Base-by-base conservation (phyloP, 176 grass and related monocot genomes). In the Bothriochloa decipiens region DNA sequence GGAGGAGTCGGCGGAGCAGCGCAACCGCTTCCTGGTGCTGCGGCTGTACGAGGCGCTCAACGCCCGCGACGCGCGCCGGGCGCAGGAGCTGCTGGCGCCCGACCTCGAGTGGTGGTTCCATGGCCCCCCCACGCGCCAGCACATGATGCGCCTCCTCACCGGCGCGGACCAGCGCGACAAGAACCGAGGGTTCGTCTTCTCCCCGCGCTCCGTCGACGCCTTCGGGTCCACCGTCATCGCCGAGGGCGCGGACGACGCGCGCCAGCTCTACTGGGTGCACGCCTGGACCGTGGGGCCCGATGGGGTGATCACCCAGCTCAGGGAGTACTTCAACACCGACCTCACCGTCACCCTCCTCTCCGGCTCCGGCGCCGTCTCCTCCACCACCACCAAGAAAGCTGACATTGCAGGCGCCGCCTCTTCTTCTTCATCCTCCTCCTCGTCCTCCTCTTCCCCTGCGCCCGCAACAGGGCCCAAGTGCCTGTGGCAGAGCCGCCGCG, bases 61-160 rank as follows among this genome's bases (percentile, higher is more conserved):
- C 71, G 43, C 43, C 43, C 25, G 71, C 25, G 71, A 74, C 43
- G 71, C 71, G 43, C 71, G 71, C 23, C 42, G 71, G 71, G 71
- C 71, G 71, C 71, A 50, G 71, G 43, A 74, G 71, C 71, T 74
- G 41, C 71, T 74, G 25, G 71, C 71, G 25, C 71, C 71, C 12
- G 71, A 74, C 71, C 71, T 74, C 71, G 71, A 74, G 71, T 74
- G 71, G 71, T 74, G 71, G 71, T 74, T 74, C 71, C 71, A 74
- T 50, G 71, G 71, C 1, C 71, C 71, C 0, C 71, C 71, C 71
- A 26, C 71, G 71, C 71, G 71, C 71, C 71, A 74, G 71, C 71
- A 74, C 71, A 74, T 74, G 71, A 74, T 74, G 71, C 71, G 71
- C 71, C 3, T 74, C 43, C 71, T 74, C 71, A 74, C 71, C 71